Evolutionary conservation across 2,329 filamentous ascomycete genomes (phyloP), one percentile per base, ranked within the genome.

Genomic region (Madurella fahalii): DNA sequence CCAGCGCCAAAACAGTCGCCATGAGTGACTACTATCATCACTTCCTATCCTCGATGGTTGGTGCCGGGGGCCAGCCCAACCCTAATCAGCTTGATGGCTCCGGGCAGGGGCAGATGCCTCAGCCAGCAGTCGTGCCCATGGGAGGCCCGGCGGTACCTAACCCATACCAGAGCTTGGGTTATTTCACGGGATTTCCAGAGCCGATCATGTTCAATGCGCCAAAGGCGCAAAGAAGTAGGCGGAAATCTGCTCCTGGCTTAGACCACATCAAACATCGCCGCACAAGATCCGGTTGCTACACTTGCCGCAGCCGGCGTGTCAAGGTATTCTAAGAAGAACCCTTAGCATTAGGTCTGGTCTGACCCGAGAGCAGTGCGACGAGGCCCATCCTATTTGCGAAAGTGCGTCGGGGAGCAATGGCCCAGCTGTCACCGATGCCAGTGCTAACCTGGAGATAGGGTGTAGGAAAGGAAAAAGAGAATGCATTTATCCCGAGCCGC

Each of bases 391-490:
- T 12, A 79, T 89, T 50, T 97, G 94, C 72, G 92, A 96, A 68
- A 77, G 84, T 87, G 40, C 40, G 61, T 57, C 25, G 0, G 18
- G 20, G 11, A 43, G 15, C 20, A 18, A 53, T 11, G 40, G 50
- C 34, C 51, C 50, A 53, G 42, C 47, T 39, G 30, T 34, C 42
- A 11, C 39, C 9, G 20, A 12, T 18, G 25, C 1, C 40, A 41
- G 40, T 17, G 59, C 69, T 70, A 58, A 71, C 64, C 47, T 25
- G 25, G 18, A 47, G 13, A 41, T 58, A 87, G 91, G 93, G 65
- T 99, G 94, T 71, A 87, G 85, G 63, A 99, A 97, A 72, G 94
- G 93, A 47, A 89, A 85, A 63, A 83, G 94, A 72, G 90, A 95
- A 61, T 99, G 94, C 69, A 79, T 88, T 55, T 99, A 96, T 69